phyloP scores from a whole-genome alignment of 805 yeast species.

The Candida fluviatilis region DNA sequence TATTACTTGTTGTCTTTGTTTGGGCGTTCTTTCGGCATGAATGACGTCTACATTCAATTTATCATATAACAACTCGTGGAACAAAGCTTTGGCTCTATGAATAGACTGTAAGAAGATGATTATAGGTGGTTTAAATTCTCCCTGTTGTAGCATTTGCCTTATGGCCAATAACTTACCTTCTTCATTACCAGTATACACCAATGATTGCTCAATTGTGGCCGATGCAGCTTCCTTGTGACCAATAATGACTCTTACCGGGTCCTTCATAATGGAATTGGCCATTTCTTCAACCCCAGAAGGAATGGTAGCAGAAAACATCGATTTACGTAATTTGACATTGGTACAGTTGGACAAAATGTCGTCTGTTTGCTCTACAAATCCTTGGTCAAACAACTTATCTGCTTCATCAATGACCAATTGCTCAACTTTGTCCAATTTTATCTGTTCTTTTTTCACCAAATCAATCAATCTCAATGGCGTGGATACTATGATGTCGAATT shows the following conservation, averaged over 20 bases:
- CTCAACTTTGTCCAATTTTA: conserved; percentile 64
- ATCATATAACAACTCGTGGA: conserved; percentile 89
- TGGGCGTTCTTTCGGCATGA: conserved; percentile 89
- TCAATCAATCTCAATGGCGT: conserved; percentile 90
- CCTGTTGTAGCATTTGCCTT: conserved; percentile 78
- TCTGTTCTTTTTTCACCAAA: conserved; percentile 55
- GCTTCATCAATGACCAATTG: conserved; percentile 91
- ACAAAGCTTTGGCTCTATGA: conserved; percentile 89
- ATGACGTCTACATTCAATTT: conserved; percentile 91
- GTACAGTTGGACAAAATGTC: conserved; percentile 63
- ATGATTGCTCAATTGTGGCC: conserved; percentile 71
- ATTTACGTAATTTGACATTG: conserved; percentile 52
- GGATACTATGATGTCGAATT: conserved; percentile 75
- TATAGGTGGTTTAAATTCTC: conserved; percentile 89
- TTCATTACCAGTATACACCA: conserved; percentile 87
- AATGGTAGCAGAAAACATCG: conserved; percentile 92
- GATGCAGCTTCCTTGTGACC: conserved; percentile 96
- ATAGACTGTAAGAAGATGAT: conserved; percentile 89
- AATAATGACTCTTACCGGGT: conserved; percentile 80
- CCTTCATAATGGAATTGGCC: conserved; percentile 79
- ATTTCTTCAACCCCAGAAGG: conserved; percentile 90
- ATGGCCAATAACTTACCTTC: conserved; percentile 93
- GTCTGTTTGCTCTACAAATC: conserved; percentile 89
- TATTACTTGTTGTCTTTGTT: conserved; percentile 81
- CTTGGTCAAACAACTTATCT: conserved; percentile 83